Evolutionary conservation across 345 rosid genomes (phyloP).

Genomic region (Citrus inodora): DNA sequence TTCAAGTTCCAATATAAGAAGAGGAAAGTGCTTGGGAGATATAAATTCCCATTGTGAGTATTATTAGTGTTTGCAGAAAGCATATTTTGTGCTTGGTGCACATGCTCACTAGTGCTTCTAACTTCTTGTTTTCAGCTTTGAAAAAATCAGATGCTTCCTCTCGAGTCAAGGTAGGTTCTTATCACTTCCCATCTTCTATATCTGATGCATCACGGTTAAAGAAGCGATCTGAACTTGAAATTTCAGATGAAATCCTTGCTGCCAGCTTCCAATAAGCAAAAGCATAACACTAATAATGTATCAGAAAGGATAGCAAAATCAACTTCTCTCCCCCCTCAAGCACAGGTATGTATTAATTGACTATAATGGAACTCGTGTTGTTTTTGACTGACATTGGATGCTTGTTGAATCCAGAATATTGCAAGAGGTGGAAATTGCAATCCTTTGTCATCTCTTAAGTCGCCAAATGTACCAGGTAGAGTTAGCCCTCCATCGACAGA

Average conservation of each 20-base stretch:
- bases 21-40: constrained; percentile 16
- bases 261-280: constrained; percentile 14
- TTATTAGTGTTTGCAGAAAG: background rate
- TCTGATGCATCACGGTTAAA: background rate
- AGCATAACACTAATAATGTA: background rate
- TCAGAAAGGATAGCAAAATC: constrained; percentile 8
- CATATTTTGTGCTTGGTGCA: background rate
- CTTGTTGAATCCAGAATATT: constrained; percentile 17
- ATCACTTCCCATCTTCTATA: background rate
- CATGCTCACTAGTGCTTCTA: background rate
- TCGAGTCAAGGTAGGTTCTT: constrained; percentile 21
- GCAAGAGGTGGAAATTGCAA: constrained; percentile 11
- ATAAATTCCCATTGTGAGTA: constrained; percentile 16
- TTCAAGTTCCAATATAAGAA: constrained; percentile 11
- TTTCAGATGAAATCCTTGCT: constrained; percentile 22
- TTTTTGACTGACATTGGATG: constrained; percentile 6
- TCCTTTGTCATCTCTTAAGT: constrained; percentile 20
- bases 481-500: constrained; percentile 10
- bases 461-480: constrained; percentile 16
- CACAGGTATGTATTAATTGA: constrained; percentile 13
- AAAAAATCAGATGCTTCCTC: constrained; percentile 16
- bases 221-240: background rate
- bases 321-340: background rate
- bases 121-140: constrained; percentile 21
- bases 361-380: background rate